Percentiles rank a stretch among this genome's conserved stretches.
These are phyloP conservation scores for Voacanga thouarsii DNA, from an alignment of 257 asterid species.

Conservation along the genomic window DNA sequence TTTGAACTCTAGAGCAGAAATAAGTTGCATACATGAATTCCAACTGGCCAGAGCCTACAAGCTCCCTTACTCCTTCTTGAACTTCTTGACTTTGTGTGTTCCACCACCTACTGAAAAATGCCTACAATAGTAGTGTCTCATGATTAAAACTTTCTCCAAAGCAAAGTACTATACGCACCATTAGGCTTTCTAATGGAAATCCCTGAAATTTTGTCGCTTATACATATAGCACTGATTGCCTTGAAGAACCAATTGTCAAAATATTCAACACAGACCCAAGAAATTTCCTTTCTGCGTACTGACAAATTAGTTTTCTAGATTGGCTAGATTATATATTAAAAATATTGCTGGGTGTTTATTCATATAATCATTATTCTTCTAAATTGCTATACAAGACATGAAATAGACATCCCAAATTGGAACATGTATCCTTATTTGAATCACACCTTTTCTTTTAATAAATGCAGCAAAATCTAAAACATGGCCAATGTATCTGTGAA, in stretches of 20 bases:
- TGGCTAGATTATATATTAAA: neutral
- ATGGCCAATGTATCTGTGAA: neutral
- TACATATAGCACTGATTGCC: neutral
- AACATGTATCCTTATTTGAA: too few relatives aligned
- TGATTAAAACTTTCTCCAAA: neutral
- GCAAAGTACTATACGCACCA: neutral
- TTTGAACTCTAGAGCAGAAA: neutral
- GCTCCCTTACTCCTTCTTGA: slow-evolving; percentile 49
- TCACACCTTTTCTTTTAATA: too few relatives aligned
- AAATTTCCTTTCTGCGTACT: neutral
- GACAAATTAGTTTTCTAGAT: neutral
- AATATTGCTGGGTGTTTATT: neutral
- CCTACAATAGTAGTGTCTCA: slow-evolving; percentile 33
- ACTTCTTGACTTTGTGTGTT: slow-evolving; percentile 52
- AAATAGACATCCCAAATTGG: too few relatives aligned
- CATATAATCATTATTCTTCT: neutral
- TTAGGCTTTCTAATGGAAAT: neutral
- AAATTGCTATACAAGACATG: too few relatives aligned
- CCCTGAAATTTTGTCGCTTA: neutral
- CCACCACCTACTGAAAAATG: slow-evolving; percentile 94
- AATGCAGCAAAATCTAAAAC: neutral
- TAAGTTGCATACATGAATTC: slow-evolving; percentile 71
- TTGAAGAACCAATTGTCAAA: neutral
- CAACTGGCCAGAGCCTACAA: slow-evolving; percentile 69
- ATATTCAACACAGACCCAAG: neutral